Base-by-base conservation (phyloP, 805 yeast species). In the Candida schatavii region DNA sequence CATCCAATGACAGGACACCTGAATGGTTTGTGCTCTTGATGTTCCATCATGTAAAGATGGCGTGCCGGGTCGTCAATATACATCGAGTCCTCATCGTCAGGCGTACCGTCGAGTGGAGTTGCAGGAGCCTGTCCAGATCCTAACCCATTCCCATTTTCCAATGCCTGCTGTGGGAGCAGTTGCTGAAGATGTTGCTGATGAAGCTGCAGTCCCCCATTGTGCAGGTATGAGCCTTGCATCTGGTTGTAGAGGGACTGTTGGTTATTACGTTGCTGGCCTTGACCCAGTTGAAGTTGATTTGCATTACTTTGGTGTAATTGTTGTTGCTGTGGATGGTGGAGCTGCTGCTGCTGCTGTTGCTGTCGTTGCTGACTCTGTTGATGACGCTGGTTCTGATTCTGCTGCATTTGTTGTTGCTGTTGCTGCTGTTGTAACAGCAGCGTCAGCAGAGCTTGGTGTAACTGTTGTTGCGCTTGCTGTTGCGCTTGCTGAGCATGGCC, bases 1-100 rank as follows among this genome's bases (percentile, higher is more conserved):
- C 99, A 93, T 5, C 99, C 99, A 56, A 89, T 86, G 34, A 93
- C 99, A 0, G 98, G 99, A 69, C 99, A 93, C 62, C 85, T 89
- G 70, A 84, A 93, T 23, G 99, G 99, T 63, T 93, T 83, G 61
- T 88, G 86, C 52, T 90, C 97, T 44, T 87, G 90, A 47, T 81
- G 83, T 64, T 90, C 97, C 72, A 87, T 83, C 26, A 90, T 96
- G 59, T 93, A 91, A 45, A 91, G 68, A 59, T 90, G 93, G 49
- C 98, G 77, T 1, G 97, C 97, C 0, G 98, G 99, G 62, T 93
- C 97, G 64, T 91, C 97, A 38, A 93, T 90, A 62, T 89, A 89
- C 72, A 84, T 83, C 44, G 81, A 82, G 50, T 75, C 79, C 46
- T 80, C 81, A 39, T 77, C 81, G 44, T 81, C 88, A 28, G 70